phyloP scores from a whole-genome alignment of 2,329 filamentous ascomycete species.

The Clathrospora elynae region DNA sequence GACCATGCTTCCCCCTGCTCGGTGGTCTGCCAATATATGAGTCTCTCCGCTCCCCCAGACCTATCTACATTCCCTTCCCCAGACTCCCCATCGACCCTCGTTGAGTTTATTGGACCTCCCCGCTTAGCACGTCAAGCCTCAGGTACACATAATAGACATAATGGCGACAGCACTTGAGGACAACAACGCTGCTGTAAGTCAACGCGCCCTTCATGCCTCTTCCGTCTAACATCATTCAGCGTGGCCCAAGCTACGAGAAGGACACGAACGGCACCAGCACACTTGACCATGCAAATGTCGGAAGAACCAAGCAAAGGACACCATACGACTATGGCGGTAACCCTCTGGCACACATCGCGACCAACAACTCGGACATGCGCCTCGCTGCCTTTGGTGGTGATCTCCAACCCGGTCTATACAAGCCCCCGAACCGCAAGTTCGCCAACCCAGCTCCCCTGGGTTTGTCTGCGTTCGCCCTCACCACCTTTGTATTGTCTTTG shows the following conservation, averaged over 20 bases:
- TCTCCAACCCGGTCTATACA: conserved; percentile 59
- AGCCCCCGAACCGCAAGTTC: conserved; percentile 53
- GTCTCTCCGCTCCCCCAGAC: conserved; percentile 37
- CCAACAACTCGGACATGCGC: conserved; percentile 54
- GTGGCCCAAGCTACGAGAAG: conserved; percentile 32
- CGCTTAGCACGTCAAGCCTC: not conserved
- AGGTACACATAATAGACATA: conserved; percentile 18
- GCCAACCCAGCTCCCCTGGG: conserved; percentile 66
- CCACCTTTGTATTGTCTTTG: conserved; percentile 64
- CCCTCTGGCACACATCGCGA: conserved; percentile 57
- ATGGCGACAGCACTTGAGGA: conserved; percentile 53
- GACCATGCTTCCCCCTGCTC: conserved; percentile 31
- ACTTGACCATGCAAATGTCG: conserved; percentile 48
- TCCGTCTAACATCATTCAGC: conserved; percentile 24
- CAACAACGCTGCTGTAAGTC: conserved; percentile 39
- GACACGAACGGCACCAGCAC: conserved; percentile 40
- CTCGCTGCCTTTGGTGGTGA: conserved; percentile 58
- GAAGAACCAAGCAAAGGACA: conserved; percentile 46
- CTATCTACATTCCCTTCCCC: conserved; percentile 28
- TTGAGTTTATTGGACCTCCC: conserved; percentile 3
- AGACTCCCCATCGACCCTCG: conserved; percentile 19
- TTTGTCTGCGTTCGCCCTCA: conserved; percentile 67
- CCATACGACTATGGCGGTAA: conserved; percentile 59
- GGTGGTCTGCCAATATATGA: conserved; percentile 41
- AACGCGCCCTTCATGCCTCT: not conserved